Conservation (phyloP, 257 asterid genomes). For the Gardenia jasminoides region DNA sequence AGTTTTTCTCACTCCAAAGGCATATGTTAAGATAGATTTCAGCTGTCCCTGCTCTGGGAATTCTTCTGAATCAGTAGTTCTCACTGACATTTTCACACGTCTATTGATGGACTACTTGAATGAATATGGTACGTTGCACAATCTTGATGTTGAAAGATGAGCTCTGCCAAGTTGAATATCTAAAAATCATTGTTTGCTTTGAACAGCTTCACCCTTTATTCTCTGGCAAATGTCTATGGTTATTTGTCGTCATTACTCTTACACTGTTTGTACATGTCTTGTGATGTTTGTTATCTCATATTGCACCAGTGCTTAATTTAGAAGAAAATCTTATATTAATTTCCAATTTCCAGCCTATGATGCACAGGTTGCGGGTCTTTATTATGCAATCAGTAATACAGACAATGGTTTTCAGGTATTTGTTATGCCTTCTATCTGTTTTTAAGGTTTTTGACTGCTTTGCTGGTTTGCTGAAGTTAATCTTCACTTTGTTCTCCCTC, state of each 20-base stretch:
- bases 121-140: slow-evolving; percentile 71
- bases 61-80: slow-evolving; percentile 84
- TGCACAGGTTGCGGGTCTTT: slow-evolving; percentile 97
- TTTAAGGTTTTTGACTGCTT: neutral
- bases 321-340: slow-evolving; percentile 10
- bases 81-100: slow-evolving; percentile 80
- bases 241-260: neutral
- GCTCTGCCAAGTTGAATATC: neutral
- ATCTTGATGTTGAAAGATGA: slow-evolving; percentile 6
- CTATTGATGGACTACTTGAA: slow-evolving; percentile 91
- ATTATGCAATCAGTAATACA: slow-evolving; percentile 62
- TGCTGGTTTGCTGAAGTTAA: neutral
- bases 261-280: neutral
- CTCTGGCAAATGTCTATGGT: neutral
- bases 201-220: neutral
- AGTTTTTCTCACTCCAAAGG: slow-evolving; percentile 81
- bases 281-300: slow-evolving; percentile 15
- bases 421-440: slow-evolving; percentile 6
- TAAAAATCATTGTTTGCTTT: slow-evolving; percentile 1
- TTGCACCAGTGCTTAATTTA: slow-evolving; percentile 8
- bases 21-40: slow-evolving; percentile 80
- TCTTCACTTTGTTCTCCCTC: neutral
- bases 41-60: slow-evolving; percentile 80
- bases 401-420: slow-evolving; percentile 85
- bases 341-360: slow-evolving; percentile 73